Evolutionary conservation across 768 basidiomycete genomes (phyloP), one percentile per base, ranked within the genome.

Genomic region (Hypholoma fasciculare): DNA sequence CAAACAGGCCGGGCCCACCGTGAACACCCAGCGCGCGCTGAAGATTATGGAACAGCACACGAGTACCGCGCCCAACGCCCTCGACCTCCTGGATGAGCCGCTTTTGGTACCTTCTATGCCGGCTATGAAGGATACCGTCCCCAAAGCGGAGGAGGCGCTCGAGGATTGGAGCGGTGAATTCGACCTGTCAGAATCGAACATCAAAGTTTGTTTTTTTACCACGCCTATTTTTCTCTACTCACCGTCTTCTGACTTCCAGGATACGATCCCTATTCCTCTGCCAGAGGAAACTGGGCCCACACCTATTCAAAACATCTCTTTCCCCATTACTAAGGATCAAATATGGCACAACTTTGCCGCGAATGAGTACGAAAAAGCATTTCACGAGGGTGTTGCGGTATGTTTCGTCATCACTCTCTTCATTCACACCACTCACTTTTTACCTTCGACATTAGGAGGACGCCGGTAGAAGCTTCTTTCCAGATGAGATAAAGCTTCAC

Each of bases 11-110:
- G 58, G 49, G 36, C 53, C 50, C 1, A 58, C 52, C 16, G 30
- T 57, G 38, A 54, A 56, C 34, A 60, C 56, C 12, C 56, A 57
- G 42, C 63, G 59, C 16, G 63, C 63, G 7, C 50, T 65, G 38
- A 57, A 60, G 49, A 51, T 62, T 36, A 62, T 62, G 50, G 61
- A 62, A 30, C 43, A 44, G 17, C 57, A 49, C 23, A 26, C 17
- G 2, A 55, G 7, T 39, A 14, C 49, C 12, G 17, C 40, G 13
- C 17, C 30, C 30, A 23, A 39, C 37, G 19, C 39, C 39, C 37
- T 52, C 34, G 47, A 34, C 46, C 48, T 57, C 44, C 40, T 37
- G 30, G 39, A 52, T 42, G 39, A 52, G 51, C 39, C 51, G 19
- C 51, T 42, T 42, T 42, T 16, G 4, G 20, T 14, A 52, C 51